A percentile compares a stretch with the other conserved stretches of the same genome.
These are phyloP conservation scores for Amanita pseudoporphyria DNA, from an alignment of 768 basidiomycete species.

Conservation along the genomic window DNA sequence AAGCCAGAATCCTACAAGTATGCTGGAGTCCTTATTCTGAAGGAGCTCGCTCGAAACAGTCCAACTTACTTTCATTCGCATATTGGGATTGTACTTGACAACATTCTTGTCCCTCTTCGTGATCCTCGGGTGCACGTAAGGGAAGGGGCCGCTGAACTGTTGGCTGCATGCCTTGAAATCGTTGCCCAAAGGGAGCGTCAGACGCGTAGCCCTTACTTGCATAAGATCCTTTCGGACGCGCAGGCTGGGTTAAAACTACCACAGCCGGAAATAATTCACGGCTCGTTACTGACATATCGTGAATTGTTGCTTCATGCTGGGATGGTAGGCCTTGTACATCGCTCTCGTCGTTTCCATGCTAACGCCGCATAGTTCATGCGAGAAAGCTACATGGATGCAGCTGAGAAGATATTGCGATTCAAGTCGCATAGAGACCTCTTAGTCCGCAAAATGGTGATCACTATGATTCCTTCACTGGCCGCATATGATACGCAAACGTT, in stretches of 20 bases:
- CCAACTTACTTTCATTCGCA: slow-evolving; percentile 82
- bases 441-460: slow-evolving; percentile 91
- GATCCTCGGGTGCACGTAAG: slow-evolving; percentile 86
- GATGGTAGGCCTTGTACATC: slow-evolving; percentile 50
- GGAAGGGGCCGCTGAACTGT: slow-evolving; percentile 86
- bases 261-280: slow-evolving; percentile 86
- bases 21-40: slow-evolving; percentile 88
- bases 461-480: slow-evolving; percentile 90
- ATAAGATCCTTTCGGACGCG: slow-evolving; percentile 83
- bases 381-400: slow-evolving; percentile 77
- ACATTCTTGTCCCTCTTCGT: slow-evolving; percentile 82
- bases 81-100: slow-evolving; percentile 83
- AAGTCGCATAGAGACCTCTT: slow-evolving; percentile 79
- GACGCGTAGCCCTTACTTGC: slow-evolving; percentile 53
- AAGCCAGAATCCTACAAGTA: slow-evolving; percentile 81
- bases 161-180: slow-evolving; percentile 91
- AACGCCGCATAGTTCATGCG: slow-evolving; percentile 61
- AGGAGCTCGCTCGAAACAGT: slow-evolving; percentile 87
- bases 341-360: neutral
- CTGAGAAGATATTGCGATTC: slow-evolving; percentile 85
- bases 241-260: slow-evolving; percentile 71
- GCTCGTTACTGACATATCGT: slow-evolving; percentile 84
- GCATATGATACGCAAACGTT: slow-evolving; percentile 93
- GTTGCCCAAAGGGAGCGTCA: slow-evolving; percentile 67
- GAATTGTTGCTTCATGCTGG: slow-evolving; percentile 90